Percentiles rank a stretch among this genome's conserved stretches.
phyloP scores from a whole-genome alignment of 2,329 filamentous ascomycete genomes.

The Pestalotiopsis sp. region DNA sequence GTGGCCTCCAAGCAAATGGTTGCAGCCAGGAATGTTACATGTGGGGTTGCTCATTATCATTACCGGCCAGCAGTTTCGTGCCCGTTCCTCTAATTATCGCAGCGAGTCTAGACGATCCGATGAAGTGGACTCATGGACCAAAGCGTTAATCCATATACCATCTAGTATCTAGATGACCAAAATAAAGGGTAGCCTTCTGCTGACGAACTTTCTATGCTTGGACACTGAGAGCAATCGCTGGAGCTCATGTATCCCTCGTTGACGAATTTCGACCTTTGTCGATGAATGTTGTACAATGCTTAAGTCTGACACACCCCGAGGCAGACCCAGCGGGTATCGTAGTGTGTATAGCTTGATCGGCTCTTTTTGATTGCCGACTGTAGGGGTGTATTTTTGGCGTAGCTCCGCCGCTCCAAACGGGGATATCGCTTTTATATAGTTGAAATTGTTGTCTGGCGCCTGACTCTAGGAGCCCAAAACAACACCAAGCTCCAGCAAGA shows the following conservation, averaged over 20 bases:
- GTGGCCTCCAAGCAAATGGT: background rate
- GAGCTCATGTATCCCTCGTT: too few relatives aligned
- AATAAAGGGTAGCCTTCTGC: background rate
- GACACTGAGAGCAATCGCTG: background rate
- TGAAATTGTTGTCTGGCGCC: background rate
- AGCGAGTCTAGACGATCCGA: background rate
- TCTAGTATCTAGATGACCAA: background rate
- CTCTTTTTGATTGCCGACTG: background rate
- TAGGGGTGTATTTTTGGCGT: background rate
- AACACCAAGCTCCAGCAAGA: constrained; percentile 60
- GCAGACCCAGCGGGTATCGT: constrained; percentile 2
- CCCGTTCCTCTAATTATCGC: background rate
- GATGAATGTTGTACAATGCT: constrained; percentile 1
- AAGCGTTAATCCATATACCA: background rate
- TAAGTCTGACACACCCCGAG: background rate
- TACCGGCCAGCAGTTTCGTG: constrained; percentile 5
- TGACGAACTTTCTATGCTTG: background rate
- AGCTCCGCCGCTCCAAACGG: background rate
- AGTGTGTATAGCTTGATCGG: background rate
- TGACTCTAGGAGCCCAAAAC: constrained; percentile 46
- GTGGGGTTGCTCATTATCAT: constrained; percentile 1
- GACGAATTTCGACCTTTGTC: background rate
- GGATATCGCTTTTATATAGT: background rate
- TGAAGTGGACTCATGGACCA: background rate
- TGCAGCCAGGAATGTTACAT: background rate